These are phyloP conservation scores for Byssochlamys sp. DNA, from an alignment of 2,329 filamentous ascomycete species.

Conservation along the genomic window DNA sequence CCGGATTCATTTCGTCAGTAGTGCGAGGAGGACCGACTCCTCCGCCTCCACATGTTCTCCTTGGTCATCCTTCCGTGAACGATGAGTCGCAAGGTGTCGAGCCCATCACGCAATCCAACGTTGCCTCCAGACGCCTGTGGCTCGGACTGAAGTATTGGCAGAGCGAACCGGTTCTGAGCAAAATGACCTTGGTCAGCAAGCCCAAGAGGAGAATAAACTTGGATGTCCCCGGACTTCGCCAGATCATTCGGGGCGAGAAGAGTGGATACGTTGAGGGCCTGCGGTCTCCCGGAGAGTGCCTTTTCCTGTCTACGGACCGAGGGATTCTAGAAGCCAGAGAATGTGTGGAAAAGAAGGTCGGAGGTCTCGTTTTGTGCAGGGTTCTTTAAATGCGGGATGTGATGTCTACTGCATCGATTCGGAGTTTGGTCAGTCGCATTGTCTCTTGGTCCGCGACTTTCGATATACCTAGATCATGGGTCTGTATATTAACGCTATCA, in stretches of 20 bases:
- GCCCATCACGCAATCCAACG: slow-evolving; percentile 58
- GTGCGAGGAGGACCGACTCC: slow-evolving; percentile 60
- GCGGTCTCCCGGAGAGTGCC: slow-evolving; percentile 65
- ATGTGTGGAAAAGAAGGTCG: slow-evolving; percentile 67
- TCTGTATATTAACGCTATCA: slow-evolving; percentile 28
- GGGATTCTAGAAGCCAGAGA: slow-evolving; percentile 75
- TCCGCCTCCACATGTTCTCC: slow-evolving; percentile 43
- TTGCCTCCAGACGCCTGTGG: slow-evolving; percentile 69
- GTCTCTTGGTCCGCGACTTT: slow-evolving; percentile 19
- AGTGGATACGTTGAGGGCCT: slow-evolving; percentile 61
- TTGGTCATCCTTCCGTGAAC: slow-evolving; percentile 40
- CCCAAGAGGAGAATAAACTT: slow-evolving; percentile 64
- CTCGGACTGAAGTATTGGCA: slow-evolving; percentile 84
- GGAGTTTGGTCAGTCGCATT: slow-evolving; percentile 29
- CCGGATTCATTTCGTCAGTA: slow-evolving; percentile 72
- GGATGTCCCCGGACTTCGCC: slow-evolving; percentile 51
- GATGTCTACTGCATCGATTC: slow-evolving; percentile 22
- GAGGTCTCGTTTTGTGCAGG: slow-evolving; percentile 70
- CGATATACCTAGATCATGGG: slow-evolving; percentile 22
- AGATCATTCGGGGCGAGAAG: slow-evolving; percentile 59
- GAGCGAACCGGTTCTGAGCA: slow-evolving; percentile 64
- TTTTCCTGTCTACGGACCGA: slow-evolving; percentile 67
- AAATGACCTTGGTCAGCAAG: slow-evolving; percentile 59
- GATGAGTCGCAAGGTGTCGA: slow-evolving; percentile 32
- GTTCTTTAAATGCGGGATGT: slow-evolving; percentile 35